Conservation (phyloP, 1,284 basidiomycete genomes). For the Trametes pubescens region DNA sequence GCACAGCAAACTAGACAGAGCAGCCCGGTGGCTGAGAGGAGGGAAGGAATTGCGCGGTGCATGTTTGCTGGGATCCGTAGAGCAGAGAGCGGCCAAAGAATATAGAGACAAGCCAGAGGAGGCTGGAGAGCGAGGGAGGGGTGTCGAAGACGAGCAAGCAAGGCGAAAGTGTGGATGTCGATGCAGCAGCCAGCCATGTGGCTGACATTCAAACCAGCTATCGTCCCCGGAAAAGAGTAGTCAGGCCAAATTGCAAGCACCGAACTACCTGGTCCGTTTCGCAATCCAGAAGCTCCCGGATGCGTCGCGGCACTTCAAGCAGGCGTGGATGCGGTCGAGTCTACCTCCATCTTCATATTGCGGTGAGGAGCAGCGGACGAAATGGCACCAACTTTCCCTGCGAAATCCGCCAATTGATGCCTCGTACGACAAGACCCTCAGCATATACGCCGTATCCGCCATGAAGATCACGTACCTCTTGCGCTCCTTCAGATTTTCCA, state of each 20-base stretch:
- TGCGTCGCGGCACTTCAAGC: slow-evolving; percentile 11
- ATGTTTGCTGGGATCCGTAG: slow-evolving; percentile 9
- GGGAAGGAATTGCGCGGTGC: slow-evolving; percentile 24
- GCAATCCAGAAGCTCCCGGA: not conserved
- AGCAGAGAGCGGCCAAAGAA: not conserved
- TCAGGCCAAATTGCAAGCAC: not conserved
- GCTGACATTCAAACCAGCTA: not conserved
- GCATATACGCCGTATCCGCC: not conserved
- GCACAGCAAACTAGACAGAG: slow-evolving; percentile 16
- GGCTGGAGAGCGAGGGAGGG: not conserved
- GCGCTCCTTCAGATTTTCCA: slow-evolving; percentile 62
- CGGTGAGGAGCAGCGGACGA: slow-evolving; percentile 30
- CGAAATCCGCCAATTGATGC: slow-evolving; percentile 53
- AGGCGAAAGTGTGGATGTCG: not conserved
- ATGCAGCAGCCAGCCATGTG: not conserved
- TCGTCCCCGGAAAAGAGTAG: not conserved
- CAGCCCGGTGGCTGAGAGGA: slow-evolving; percentile 22
- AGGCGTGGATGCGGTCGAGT: slow-evolving; percentile 63
- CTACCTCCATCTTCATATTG: slow-evolving; percentile 54
- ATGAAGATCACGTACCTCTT: slow-evolving; percentile 55
- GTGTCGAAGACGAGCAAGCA: not conserved
- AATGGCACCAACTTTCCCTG: slow-evolving; percentile 41
- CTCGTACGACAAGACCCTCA: slow-evolving; percentile 32
- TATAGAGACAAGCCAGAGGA: not conserved
- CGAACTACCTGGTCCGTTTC: not conserved